Evolutionary conservation across 2,329 filamentous ascomycete species (phyloP).

Genomic region (Monilinia aucupariae): DNA sequence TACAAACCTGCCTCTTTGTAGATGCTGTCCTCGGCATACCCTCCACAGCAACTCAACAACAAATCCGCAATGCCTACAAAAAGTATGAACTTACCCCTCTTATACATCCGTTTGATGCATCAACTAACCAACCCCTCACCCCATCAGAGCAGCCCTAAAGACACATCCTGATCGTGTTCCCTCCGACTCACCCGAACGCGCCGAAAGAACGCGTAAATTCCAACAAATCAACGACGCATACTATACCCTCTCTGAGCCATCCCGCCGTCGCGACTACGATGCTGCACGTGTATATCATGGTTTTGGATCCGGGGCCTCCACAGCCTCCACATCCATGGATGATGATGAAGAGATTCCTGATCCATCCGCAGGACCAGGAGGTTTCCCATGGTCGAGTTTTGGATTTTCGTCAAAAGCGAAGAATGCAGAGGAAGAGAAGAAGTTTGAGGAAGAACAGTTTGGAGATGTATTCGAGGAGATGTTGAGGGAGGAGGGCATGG

Average conservation of each 20-base stretch:
- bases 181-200: conserved; percentile 74
- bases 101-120: conserved; percentile 7
- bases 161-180: conserved; percentile 91
- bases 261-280: conserved; percentile 79
- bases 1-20: conserved; percentile 34
- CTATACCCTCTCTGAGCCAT: conserved; percentile 78
- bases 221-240: conserved; percentile 91
- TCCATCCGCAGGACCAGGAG: conserved; percentile 35
- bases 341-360: conserved; percentile 40
- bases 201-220: conserved; percentile 77
- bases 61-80: conserved; percentile 94
- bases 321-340: conserved; percentile 41
- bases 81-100: conserved; percentile 44
- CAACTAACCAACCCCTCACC: conserved; percentile 4
- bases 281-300: conserved; percentile 57
- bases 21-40: conserved; percentile 70
- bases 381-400: conserved; percentile 71
- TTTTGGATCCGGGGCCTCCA: conserved; percentile 39
- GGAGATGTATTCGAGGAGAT: conserved; percentile 85
- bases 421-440: conserved; percentile 48
- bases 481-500: conserved; percentile 80
- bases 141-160: conserved; percentile 71
- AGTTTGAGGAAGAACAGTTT: conserved; percentile 73
- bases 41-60: conserved; percentile 68
- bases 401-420: conserved; percentile 46